Conservation (phyloP, 1,284 basidiomycete species). For the Microstroma glucosiphilum region DNA sequence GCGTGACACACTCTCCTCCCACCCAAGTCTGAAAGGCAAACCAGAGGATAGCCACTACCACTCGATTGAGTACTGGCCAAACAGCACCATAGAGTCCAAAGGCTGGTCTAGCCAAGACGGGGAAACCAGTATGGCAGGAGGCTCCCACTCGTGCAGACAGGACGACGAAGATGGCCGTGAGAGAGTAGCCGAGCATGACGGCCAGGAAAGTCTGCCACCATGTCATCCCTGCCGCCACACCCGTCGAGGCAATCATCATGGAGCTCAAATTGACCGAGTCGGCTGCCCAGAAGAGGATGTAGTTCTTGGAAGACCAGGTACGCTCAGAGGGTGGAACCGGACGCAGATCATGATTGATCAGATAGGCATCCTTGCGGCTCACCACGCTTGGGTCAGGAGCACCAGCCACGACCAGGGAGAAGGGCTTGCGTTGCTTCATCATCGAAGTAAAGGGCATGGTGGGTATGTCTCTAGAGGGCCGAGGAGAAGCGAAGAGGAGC, state of each 20-base stretch:
- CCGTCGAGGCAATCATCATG: conserved; percentile 26
- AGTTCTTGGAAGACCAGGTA: conserved; percentile 31
- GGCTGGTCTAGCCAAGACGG: conserved; percentile 63
- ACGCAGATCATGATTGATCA: conserved; percentile 31
- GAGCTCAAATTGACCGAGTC: conserved; percentile 43
- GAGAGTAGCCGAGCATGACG: conserved; percentile 60
- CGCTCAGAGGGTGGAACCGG: conserved; percentile 34
- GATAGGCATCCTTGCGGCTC: conserved; percentile 16
- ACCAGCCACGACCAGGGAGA: background rate
- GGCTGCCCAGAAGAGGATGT: conserved; percentile 41
- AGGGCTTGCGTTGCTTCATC: background rate
- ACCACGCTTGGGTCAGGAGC: background rate
- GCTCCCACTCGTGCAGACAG: conserved; percentile 70
- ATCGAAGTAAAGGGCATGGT: too few species aligned
- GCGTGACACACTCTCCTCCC: conserved; percentile 67
- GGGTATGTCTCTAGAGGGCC: too few species aligned
- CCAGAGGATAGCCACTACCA: conserved; percentile 67
- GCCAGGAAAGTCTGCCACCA: conserved; percentile 40
- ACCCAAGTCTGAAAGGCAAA: conserved; percentile 48
- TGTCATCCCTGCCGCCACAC: conserved; percentile 25
- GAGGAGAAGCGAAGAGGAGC: too few species aligned
- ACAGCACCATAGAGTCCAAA: conserved; percentile 76
- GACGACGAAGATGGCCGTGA: conserved; percentile 69
- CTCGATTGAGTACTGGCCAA: conserved; percentile 70
- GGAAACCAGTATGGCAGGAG: conserved; percentile 62